Conservation (phyloP, 192 early-diverging fungal genomes). For the Phlyctochytrium planicorne region DNA sequence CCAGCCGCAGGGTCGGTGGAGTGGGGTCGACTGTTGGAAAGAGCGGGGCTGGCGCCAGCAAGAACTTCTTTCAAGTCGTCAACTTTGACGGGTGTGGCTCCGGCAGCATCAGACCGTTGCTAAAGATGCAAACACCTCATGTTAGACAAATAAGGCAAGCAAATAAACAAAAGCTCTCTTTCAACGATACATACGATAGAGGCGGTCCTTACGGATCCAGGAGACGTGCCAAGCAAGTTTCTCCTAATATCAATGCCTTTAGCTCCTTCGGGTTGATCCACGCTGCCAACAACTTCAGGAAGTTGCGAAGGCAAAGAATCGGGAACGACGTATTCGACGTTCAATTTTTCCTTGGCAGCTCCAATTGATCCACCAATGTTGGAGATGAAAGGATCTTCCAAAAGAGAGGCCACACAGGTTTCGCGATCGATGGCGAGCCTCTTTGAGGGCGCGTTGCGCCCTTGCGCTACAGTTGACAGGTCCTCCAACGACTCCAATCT, state of each 20-base stretch:
- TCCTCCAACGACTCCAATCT: not conserved
- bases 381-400: not conserved
- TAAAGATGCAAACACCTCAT: not conserved
- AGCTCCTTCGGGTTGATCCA: not conserved
- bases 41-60: not conserved
- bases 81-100: not conserved
- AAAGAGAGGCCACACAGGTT: not conserved
- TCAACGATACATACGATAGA: too few species aligned
- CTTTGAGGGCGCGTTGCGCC: not conserved
- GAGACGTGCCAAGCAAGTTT: not conserved
- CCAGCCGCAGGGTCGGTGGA: not conserved
- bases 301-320: not conserved
- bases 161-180: too few species aligned
- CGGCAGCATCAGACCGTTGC: not conserved
- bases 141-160: not conserved
- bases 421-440: not conserved
- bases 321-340: not conserved
- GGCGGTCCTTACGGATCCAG: too few species aligned
- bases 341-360: not conserved
- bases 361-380: too few species aligned
- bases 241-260: not conserved
- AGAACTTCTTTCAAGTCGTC: not conserved
- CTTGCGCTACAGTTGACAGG: not conserved
- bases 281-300: not conserved
- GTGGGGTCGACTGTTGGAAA: not conserved